Conservation (phyloP, 108 stramenopile species). For the Nannochloropsis oceanica region DNA sequence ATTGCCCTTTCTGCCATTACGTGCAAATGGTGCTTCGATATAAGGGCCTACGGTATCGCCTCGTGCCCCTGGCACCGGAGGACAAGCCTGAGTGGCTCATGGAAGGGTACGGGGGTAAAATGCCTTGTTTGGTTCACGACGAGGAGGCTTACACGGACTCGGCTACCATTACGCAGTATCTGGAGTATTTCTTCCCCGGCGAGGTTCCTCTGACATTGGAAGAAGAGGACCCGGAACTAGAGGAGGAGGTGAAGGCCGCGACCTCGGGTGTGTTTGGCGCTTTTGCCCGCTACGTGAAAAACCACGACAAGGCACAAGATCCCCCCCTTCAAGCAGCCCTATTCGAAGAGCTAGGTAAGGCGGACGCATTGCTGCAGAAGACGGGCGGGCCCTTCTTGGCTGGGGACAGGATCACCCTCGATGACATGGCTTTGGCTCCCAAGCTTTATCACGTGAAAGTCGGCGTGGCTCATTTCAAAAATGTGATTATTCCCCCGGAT, state of each 20-base stretch:
- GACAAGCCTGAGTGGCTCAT: slow-evolving; percentile 24
- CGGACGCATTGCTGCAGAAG: slow-evolving; percentile 4
- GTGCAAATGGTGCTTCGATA: slow-evolving; percentile 21
- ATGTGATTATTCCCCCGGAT: slow-evolving; percentile 12
- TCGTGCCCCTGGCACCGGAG: slow-evolving; percentile 4
- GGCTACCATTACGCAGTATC: slow-evolving; percentile 6
- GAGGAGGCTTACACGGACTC: slow-evolving; percentile 25
- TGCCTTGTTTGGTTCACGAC: slow-evolving; percentile 26
- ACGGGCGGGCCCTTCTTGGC: slow-evolving; percentile 10
- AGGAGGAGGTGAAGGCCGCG: slow-evolving; percentile 15
- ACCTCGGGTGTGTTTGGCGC: slow-evolving; percentile 6
- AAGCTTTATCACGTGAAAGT: slow-evolving; percentile 15
- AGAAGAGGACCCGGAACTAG: neutral
- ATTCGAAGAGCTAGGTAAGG: neutral
- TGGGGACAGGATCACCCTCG: slow-evolving; percentile 13
- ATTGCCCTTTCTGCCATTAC: slow-evolving; percentile 27
- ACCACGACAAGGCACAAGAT: slow-evolving; percentile 6
- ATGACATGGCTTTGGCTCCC: slow-evolving; percentile 17
- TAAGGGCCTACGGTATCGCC: slow-evolving; percentile 8
- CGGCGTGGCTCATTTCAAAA: slow-evolving; percentile 14
- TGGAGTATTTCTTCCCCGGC: slow-evolving; percentile 25
- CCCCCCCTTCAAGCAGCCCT: neutral
- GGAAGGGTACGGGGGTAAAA: slow-evolving; percentile 18
- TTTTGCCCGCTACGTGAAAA: slow-evolving; percentile 16
- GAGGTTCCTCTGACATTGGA: slow-evolving; percentile 11